Evolutionary conservation across 768 basidiomycete species (phyloP).

Genomic region (Mycena maculata): DNA sequence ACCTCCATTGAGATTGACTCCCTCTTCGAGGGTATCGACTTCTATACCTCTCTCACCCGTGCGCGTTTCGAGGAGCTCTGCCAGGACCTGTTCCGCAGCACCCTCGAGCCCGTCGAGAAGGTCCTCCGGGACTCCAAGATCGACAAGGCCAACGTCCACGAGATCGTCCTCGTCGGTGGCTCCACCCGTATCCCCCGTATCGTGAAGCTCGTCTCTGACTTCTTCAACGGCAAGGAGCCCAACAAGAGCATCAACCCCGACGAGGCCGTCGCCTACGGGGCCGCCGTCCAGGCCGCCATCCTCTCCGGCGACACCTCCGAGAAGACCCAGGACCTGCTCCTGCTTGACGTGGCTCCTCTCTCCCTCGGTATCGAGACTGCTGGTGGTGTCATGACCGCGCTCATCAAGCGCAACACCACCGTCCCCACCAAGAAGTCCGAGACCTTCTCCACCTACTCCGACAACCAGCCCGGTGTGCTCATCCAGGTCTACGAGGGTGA

Average conservation of each 20-base stretch:
- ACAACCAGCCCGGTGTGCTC: slow-evolving; percentile 98
- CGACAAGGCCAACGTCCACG: slow-evolving; percentile 94
- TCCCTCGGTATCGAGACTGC: slow-evolving; percentile 98
- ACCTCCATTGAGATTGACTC: slow-evolving; percentile 99
- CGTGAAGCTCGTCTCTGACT: slow-evolving; percentile 97
- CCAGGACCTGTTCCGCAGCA: slow-evolving; percentile 94
- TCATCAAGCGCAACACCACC: slow-evolving; percentile 99
- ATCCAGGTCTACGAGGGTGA: slow-evolving; percentile 99
- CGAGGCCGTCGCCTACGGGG: slow-evolving; percentile 98
- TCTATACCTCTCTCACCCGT: slow-evolving; percentile 98
- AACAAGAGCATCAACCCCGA: slow-evolving; percentile 99
- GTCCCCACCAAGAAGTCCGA: slow-evolving; percentile 99
- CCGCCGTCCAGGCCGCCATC: slow-evolving; percentile 98
- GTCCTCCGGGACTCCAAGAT: slow-evolving; percentile 98
- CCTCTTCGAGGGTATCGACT: slow-evolving; percentile 96
- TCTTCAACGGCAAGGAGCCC: slow-evolving; percentile 98
- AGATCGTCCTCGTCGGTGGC: slow-evolving; percentile 97
- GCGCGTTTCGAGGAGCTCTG: slow-evolving; percentile 98
- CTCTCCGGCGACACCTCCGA: slow-evolving; percentile 98
- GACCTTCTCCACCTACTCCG: slow-evolving; percentile 97
- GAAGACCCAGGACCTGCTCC: slow-evolving; percentile 95
- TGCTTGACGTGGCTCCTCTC: slow-evolving; percentile 92
- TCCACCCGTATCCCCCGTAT: slow-evolving; percentile 99
- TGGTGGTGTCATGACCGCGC: slow-evolving; percentile 98
- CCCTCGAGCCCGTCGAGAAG: slow-evolving; percentile 96